Conservation (phyloP, 2,329 filamentous ascomycete genomes). For the Lachnellula suecica region DNA sequence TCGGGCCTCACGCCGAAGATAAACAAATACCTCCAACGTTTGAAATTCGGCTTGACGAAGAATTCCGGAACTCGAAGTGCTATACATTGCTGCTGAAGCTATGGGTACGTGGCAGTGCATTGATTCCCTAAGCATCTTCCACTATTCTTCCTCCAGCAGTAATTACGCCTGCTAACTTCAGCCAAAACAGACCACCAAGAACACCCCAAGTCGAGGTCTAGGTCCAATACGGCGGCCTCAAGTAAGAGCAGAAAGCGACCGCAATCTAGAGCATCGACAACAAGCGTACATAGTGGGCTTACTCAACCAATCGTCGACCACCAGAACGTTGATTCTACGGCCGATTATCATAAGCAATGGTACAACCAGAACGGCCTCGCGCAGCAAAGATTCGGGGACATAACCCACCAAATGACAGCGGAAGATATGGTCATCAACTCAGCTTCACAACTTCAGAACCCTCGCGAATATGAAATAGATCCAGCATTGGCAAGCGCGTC, state of each 20-base stretch:
- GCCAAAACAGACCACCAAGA: conserved; percentile 33
- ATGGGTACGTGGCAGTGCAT: conserved; percentile 27
- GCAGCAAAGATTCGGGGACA: conserved; percentile 29
- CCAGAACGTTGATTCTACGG: conserved; percentile 24
- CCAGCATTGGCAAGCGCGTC: conserved; percentile 49
- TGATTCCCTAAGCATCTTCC: background rate
- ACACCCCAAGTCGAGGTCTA: conserved; percentile 40
- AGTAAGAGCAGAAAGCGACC: conserved; percentile 42
- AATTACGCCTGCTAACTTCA: conserved; percentile 16
- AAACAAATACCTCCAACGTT: conserved; percentile 24
- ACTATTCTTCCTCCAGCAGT: background rate
- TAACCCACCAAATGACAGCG: conserved; percentile 44
- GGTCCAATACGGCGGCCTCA: conserved; percentile 44
- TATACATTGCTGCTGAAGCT: conserved; percentile 12
- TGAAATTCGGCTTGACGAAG: background rate
- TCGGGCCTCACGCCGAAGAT: conserved; percentile 10
- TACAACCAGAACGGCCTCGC: conserved; percentile 30
- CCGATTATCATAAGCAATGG: conserved; percentile 33
- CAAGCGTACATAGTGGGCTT: conserved; percentile 40
- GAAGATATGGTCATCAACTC: conserved; percentile 62
- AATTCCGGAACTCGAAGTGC: conserved; percentile 1
- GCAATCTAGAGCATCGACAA: conserved; percentile 46
- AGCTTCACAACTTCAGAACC: conserved; percentile 53
- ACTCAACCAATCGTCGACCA: conserved; percentile 31
- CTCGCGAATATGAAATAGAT: conserved; percentile 49